phyloP scores from a whole-genome alignment of 768 basidiomycete species.

The Lactarius hatsudake region DNA sequence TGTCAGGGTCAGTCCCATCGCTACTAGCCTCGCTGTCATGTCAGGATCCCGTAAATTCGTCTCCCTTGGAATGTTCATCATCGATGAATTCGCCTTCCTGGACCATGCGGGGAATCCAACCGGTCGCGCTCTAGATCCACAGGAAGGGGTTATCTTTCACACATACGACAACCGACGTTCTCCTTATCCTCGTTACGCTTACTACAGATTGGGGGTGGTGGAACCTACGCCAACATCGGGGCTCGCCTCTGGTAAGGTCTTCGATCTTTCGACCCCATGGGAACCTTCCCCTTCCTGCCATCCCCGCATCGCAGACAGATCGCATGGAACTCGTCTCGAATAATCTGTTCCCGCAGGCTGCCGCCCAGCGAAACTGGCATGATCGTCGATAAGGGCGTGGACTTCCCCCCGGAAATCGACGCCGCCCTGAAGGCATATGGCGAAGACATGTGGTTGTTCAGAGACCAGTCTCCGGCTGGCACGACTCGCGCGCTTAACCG shows the following conservation, averaged over 20 bases:
- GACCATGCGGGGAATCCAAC: conserved; percentile 56
- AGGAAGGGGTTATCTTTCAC: conserved; percentile 46
- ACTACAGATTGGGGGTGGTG: conserved; percentile 86
- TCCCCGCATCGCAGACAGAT: not conserved
- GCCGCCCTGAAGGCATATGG: conserved; percentile 60
- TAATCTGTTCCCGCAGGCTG: conserved; percentile 48
- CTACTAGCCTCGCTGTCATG: not conserved
- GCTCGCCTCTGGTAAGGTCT: conserved; percentile 69
- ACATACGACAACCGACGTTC: not conserved
- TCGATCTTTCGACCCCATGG: not conserved
- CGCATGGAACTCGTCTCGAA: not conserved
- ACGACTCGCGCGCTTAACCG: conserved; percentile 75
- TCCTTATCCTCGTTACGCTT: not conserved
- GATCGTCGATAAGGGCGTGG: conserved; percentile 78
- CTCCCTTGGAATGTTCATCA: conserved; percentile 87
- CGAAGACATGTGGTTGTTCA: conserved; percentile 71
- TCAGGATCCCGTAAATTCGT: conserved; percentile 40
- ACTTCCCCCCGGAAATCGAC: conserved; percentile 65
- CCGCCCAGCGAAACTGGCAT: conserved; percentile 65
- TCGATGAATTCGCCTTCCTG: conserved; percentile 72
- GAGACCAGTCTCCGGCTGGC: conserved; percentile 49
- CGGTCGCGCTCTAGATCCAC: conserved; percentile 38
- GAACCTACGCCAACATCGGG: conserved; percentile 77
- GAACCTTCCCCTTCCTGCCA: not conserved
- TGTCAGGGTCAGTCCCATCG: not conserved